Evolutionary conservation across 2,329 filamentous ascomycete genomes (phyloP).

Genomic region (Ceratocystiopsis minuta): DNA sequence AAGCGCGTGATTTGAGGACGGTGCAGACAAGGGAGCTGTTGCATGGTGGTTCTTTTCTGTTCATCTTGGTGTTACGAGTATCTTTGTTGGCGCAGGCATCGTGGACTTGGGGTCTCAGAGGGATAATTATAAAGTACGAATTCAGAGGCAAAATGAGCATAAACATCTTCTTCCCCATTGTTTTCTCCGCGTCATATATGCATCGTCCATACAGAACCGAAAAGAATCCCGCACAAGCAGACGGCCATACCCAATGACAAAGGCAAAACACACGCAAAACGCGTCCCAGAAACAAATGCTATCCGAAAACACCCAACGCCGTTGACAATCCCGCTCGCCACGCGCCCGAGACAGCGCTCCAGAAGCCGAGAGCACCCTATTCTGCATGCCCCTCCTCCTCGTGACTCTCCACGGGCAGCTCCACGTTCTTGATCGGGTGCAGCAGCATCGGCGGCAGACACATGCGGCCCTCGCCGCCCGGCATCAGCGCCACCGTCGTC

Average conservation of each 20-base stretch:
- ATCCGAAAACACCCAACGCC: no score
- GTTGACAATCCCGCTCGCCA: background rate
- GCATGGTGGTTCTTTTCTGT: background rate
- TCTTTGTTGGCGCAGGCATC: no score
- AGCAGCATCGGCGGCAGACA: slow-evolving; percentile 78
- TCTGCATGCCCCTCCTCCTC: slow-evolving; percentile 11
- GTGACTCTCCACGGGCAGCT: slow-evolving; percentile 42
- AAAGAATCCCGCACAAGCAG: no score
- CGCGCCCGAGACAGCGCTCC: no score
- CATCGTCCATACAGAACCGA: no score
- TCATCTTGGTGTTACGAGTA: no score
- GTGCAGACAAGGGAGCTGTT: background rate
- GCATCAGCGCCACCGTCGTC: slow-evolving; percentile 31
- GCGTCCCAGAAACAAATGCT: background rate
- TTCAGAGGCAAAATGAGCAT: background rate
- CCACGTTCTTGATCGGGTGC: slow-evolving; percentile 70
- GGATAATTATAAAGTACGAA: no score
- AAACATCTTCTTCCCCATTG: background rate
- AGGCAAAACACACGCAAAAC: background rate
- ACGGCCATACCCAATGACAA: no score
- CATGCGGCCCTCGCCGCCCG: slow-evolving; percentile 65
- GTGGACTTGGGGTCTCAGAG: no score
- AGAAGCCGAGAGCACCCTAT: no score
- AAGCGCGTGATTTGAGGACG: slow-evolving; percentile 41
- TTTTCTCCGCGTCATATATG: no score